A percentile compares a stretch with the other conserved stretches of the same genome.
Evolutionary conservation across 2,329 filamentous ascomycete species (phyloP).

Genomic region (Aureobasidium sp.): DNA sequence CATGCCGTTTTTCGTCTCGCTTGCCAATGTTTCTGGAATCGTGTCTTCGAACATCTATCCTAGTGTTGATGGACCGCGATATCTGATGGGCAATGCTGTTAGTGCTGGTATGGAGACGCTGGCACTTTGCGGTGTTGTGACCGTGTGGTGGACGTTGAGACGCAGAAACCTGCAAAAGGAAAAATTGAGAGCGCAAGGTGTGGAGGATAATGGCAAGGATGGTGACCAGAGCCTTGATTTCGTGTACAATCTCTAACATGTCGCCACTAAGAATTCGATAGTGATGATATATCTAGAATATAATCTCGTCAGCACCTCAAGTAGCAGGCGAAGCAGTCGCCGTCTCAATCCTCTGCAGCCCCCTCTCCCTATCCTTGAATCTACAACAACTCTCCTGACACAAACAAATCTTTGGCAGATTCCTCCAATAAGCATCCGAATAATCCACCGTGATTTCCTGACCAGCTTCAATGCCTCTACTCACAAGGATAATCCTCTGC

Average conservation of each 20-base stretch:
- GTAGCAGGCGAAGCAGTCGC: neutral
- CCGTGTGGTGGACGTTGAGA: constrained; percentile 23
- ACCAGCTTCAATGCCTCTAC: constrained; percentile 47
- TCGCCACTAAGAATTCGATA: neutral
- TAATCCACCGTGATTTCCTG: constrained; percentile 54
- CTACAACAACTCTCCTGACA: constrained; percentile 49
- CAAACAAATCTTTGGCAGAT: constrained; percentile 49
- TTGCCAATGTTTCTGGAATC: constrained; percentile 28
- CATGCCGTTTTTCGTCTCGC: constrained; percentile 26
- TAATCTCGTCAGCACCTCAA: neutral
- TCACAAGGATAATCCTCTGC: constrained; percentile 50
- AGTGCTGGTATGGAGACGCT: constrained; percentile 23
- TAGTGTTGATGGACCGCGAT: constrained; percentile 22
- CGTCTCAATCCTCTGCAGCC: neutral
- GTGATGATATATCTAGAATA: constrained; percentile 29
- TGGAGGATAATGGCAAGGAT: constrained; percentile 7
- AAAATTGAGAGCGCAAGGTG: constrained; percentile 22
- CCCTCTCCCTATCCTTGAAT: constrained; percentile 21
- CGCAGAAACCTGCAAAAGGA: constrained; percentile 25
- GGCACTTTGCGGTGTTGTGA: constrained; percentile 20
- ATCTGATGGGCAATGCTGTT: constrained; percentile 24
- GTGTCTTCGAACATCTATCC: constrained; percentile 29
- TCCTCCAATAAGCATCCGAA: constrained; percentile 51
- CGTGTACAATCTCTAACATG: constrained; percentile 17
- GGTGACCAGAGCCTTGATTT: constrained; percentile 15